A percentile compares a stretch with the other conserved stretches of the same genome.
Conservation (phyloP, 73 alveolate genomes). For the Paraurostyla sp. region DNA sequence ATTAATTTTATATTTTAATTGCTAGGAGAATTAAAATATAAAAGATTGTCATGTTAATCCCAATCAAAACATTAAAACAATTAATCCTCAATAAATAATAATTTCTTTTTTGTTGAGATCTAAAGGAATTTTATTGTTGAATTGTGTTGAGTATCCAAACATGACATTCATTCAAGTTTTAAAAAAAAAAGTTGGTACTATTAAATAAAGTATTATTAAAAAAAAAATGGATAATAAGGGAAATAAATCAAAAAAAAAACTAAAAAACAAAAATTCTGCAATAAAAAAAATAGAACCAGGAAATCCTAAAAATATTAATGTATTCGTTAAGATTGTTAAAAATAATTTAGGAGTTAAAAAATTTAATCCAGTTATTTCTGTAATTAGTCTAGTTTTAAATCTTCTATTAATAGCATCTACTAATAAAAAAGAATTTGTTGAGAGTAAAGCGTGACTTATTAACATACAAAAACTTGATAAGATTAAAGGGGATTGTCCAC, state of each 20-base stretch:
- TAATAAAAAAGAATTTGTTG: background rate
- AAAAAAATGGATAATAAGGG: background rate
- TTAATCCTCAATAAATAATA: too few relatives aligned
- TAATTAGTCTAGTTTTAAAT: background rate
- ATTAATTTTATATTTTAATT: too few relatives aligned
- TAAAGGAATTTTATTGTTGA: background rate
- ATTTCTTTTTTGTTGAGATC: background rate
- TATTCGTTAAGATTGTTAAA: background rate
- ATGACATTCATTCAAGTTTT: background rate
- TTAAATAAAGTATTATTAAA: background rate
- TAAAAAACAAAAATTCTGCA: background rate
- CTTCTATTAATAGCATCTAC: background rate
- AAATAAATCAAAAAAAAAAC: background rate
- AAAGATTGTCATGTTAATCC: background rate
- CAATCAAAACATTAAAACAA: background rate
- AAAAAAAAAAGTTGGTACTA: conserved; percentile 1
- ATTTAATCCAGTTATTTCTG: background rate
- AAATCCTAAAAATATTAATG: background rate
- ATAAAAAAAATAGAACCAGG: background rate
- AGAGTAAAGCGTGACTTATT: background rate
- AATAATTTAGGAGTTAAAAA: background rate
- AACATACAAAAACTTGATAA: background rate
- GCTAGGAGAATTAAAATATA: too few relatives aligned
- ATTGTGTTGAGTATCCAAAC: background rate
- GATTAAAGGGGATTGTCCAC: background rate